These are phyloP conservation scores for Phalaenopsis equestris DNA, from an alignment of 106 monocot genomes.

Conservation along the genomic window DNA sequence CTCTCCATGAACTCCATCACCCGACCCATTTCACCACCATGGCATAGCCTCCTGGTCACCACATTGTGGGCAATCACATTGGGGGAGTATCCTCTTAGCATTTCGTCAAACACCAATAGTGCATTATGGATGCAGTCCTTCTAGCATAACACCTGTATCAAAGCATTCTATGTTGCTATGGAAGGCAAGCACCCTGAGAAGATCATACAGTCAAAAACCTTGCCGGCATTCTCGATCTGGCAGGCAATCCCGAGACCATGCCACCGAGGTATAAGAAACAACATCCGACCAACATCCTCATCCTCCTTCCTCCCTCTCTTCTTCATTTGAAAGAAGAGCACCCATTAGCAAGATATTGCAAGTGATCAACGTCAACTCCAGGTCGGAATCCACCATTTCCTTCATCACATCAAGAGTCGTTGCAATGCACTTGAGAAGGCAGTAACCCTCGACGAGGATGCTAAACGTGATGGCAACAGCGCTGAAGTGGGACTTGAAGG, in stretches of 20 bases:
- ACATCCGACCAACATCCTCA: conserved; percentile 50
- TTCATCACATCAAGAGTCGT: conserved; percentile 47
- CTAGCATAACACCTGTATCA: conserved; percentile 77
- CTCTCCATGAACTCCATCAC: conserved; percentile 45
- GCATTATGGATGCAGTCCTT: conserved; percentile 58
- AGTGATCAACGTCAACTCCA: conserved; percentile 53
- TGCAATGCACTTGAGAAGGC: conserved; percentile 45
- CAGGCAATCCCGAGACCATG: conserved; percentile 78
- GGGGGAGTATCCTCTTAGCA: conserved; percentile 52
- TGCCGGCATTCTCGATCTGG: conserved; percentile 38
- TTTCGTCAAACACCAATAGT: conserved; percentile 60
- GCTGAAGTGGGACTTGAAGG: conserved; percentile 38
- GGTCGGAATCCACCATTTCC: conserved; percentile 64
- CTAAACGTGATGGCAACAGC: conserved; percentile 64
- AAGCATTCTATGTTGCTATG: conserved; percentile 72
- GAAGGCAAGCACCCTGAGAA: conserved; percentile 43
- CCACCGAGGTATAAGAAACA: conserved; percentile 72
- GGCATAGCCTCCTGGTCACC: conserved; percentile 63
- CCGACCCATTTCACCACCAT: conserved; percentile 42
- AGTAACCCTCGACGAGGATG: conserved; percentile 84
- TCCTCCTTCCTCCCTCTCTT: conserved; percentile 33
- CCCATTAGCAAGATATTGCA: conserved; percentile 72
- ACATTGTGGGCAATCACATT: conserved; percentile 64
- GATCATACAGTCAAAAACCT: conserved; percentile 80
- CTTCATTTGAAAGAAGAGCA: conserved; percentile 81